Percentiles rank a stretch among this genome's conserved stretches.
Conservation (phyloP, 2,329 filamentous ascomycete species). For the Didymella segeticola region DNA sequence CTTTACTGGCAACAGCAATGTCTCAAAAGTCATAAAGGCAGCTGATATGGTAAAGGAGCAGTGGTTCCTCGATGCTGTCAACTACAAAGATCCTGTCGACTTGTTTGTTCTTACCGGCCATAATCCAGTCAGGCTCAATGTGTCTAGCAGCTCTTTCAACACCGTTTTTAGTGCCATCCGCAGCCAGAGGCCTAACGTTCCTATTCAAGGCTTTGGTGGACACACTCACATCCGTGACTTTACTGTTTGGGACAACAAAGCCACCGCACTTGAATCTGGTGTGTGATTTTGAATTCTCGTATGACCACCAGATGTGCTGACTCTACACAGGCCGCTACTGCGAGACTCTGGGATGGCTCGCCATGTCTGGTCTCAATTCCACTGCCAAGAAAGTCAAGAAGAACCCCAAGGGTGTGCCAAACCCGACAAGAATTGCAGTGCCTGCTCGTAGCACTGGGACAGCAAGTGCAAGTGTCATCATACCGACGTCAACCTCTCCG, state of each 20-base stretch:
- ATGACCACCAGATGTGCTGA: slow-evolving; percentile 1
- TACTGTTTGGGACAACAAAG: slow-evolving; percentile 66
- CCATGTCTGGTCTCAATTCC: slow-evolving; percentile 65
- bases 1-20: slow-evolving; percentile 65
- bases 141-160: slow-evolving; percentile 54
- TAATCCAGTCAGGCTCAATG: slow-evolving; percentile 61
- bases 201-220: slow-evolving; percentile 70
- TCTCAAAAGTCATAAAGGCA: slow-evolving; percentile 65
- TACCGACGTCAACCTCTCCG: slow-evolving; percentile 41
- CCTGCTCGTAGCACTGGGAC: slow-evolving; percentile 38
- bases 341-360: slow-evolving; percentile 71
- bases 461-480: slow-evolving; percentile 34
- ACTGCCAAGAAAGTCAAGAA: slow-evolving; percentile 52
- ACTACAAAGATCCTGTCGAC: slow-evolving; percentile 63
- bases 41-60: slow-evolving; percentile 58
- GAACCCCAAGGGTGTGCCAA: slow-evolving; percentile 52
- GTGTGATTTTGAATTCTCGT: neutral
- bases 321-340: slow-evolving; percentile 61
- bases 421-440: slow-evolving; percentile 49
- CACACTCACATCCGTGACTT: slow-evolving; percentile 72
- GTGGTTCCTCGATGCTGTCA: slow-evolving; percentile 68
- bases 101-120: slow-evolving; percentile 70
- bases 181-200: slow-evolving; percentile 61
- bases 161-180: slow-evolving; percentile 67
- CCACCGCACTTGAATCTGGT: slow-evolving; percentile 67